These are phyloP conservation scores for Boletus rubescentipes DNA, from an alignment of 768 basidiomycete species.

Conservation along the genomic window DNA sequence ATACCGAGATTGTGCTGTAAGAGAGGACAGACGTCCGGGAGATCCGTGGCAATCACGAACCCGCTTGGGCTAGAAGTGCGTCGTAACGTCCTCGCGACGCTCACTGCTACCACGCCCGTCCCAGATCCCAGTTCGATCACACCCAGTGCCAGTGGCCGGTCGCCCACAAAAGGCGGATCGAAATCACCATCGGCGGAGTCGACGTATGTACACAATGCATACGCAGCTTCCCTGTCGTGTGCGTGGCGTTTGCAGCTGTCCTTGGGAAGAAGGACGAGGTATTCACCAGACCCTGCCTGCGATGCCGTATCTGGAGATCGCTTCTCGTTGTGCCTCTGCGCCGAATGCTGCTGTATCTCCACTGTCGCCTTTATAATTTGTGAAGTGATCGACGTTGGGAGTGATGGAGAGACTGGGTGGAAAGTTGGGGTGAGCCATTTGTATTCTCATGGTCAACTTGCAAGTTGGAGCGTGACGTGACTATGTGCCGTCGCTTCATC, in stretches of 20 bases:
- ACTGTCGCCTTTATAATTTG: neutral
- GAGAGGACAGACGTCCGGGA: slow-evolving; percentile 66
- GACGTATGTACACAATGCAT: slow-evolving; percentile 58
- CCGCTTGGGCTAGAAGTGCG: slow-evolving; percentile 7
- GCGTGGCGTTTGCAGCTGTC: neutral
- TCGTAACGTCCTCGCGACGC: slow-evolving; percentile 45
- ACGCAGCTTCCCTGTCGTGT: slow-evolving; percentile 68
- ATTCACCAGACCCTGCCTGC: slow-evolving; percentile 82
- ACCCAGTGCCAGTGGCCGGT: slow-evolving; percentile 29
- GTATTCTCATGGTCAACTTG: no score
- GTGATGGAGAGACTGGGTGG: slow-evolving; percentile 43
- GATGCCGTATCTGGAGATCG: slow-evolving; percentile 75
- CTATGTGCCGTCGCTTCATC: slow-evolving; percentile 71
- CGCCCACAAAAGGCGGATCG: slow-evolving; percentile 50
- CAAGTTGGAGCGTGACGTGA: no score
- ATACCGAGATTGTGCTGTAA: slow-evolving; percentile 40
- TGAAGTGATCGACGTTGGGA: slow-evolving; percentile 21
- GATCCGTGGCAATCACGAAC: slow-evolving; percentile 62
- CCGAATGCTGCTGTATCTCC: slow-evolving; percentile 24
- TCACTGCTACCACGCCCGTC: slow-evolving; percentile 57
- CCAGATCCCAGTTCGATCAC: slow-evolving; percentile 83
- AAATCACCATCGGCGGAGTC: slow-evolving; percentile 41
- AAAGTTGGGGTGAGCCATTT: slow-evolving; percentile 40
- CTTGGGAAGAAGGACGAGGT: slow-evolving; percentile 15
- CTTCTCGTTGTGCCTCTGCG: slow-evolving; percentile 45